Conservation (phyloP, 495 filamentous ascomycete genomes). For the Opeltia flavorubescens region DNA sequence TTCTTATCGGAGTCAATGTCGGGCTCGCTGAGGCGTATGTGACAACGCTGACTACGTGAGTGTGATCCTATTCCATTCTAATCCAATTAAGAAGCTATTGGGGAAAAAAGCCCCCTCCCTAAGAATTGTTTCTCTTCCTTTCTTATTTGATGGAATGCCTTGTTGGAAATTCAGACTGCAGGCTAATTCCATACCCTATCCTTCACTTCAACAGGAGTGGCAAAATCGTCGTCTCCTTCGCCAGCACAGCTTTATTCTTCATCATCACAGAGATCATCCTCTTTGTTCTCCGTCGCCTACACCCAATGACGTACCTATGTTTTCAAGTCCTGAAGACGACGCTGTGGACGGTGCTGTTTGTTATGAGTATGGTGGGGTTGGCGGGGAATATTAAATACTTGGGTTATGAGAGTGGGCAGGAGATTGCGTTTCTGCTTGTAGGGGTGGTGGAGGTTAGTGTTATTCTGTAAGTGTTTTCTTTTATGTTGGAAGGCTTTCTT, state of each 20-base stretch:
- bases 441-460: slow-evolving; percentile 7
- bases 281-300: slow-evolving; percentile 16
- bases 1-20: not conserved
- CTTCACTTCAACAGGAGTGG: not conserved
- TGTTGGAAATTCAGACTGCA: no score
- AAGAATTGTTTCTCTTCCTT: no score
- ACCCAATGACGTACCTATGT: slow-evolving; percentile 18
- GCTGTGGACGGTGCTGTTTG: slow-evolving; percentile 17
- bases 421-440: not conserved
- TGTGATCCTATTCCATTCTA: not conserved
- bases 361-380: slow-evolving; percentile 12
- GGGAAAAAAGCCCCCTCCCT: no score
- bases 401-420: not conserved
- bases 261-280: slow-evolving; percentile 20
- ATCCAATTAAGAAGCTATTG: no score
- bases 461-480: slow-evolving; percentile 16
- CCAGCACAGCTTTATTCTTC: slow-evolving; percentile 16
- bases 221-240: slow-evolving; percentile 7
- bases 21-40: not conserved
- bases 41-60: not conserved
- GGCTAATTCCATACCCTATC: no score
- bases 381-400: not conserved
- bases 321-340: slow-evolving; percentile 18
- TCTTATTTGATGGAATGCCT: no score
- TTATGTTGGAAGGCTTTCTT: no score